A percentile compares a stretch with the other conserved stretches of the same genome.
Evolutionary conservation across 371 early-diverging fungal species (phyloP).

Genomic region (Furculomyces boomerangus): DNA sequence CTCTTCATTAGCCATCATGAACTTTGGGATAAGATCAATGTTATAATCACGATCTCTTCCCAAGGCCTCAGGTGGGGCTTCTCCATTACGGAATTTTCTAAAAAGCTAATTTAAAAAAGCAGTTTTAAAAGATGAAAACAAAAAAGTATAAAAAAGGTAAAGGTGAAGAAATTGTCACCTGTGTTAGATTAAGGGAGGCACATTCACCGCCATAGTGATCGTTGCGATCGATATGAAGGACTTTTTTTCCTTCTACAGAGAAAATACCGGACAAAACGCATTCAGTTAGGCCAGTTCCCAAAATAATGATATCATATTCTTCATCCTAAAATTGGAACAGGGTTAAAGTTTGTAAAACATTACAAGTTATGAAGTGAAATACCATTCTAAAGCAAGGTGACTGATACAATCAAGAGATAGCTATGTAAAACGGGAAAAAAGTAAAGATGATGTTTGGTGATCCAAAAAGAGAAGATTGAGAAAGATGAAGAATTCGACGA

Average conservation of each 20-base stretch:
- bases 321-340: no score
- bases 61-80: conserved; percentile 37
- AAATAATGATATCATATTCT: conserved; percentile 86
- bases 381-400: no score
- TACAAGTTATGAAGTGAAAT: no score
- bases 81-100: conserved; percentile 60
- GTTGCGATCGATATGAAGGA: conserved; percentile 96
- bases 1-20: conserved; percentile 96
- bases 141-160: background rate
- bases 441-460: no score
- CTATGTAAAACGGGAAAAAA: no score
- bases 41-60: conserved; percentile 91
- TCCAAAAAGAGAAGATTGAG: no score
- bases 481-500: no score
- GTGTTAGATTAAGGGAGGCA: conserved; percentile 81
- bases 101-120: conserved; percentile 33
- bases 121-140: background rate
- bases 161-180: conserved; percentile 12
- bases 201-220: conserved; percentile 97
- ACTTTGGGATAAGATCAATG: conserved; percentile 98
- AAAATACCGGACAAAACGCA: conserved; percentile 97
- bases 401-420: no score
- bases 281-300: conserved; percentile 99
- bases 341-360: no score
- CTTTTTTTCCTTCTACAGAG: conserved; percentile 96